phyloP scores from a whole-genome alignment of 1,139 yeast genomes.

The Pichia sp. region DNA sequence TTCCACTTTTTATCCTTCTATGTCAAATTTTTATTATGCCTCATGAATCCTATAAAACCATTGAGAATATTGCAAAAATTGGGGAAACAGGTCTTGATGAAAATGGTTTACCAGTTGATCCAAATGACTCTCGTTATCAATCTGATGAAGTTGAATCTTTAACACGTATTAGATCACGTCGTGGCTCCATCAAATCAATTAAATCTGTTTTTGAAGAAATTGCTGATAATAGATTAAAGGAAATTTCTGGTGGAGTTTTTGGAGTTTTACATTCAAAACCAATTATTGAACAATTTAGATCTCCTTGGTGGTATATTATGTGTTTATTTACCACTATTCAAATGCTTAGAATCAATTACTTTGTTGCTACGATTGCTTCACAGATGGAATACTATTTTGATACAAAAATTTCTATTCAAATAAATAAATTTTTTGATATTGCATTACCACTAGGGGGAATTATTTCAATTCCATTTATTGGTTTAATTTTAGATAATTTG shows the following conservation, averaged over 20 bases:
- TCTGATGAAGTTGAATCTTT: slow-evolving; percentile 28
- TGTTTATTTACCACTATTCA: slow-evolving; percentile 73
- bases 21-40: slow-evolving; percentile 83
- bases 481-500: slow-evolving; percentile 69
- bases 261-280: slow-evolving; percentile 73
- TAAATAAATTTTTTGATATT: slow-evolving; percentile 73
- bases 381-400: slow-evolving; percentile 68
- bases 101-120: slow-evolving; percentile 44
- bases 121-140: slow-evolving; percentile 33
- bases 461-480: slow-evolving; percentile 78
- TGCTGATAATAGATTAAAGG: slow-evolving; percentile 49
- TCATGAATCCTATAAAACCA: slow-evolving; percentile 60
- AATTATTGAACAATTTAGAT: slow-evolving; percentile 55
- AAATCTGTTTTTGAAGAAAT: slow-evolving; percentile 60
- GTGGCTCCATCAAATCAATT: slow-evolving; percentile 27
- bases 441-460: slow-evolving; percentile 87
- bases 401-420: slow-evolving; percentile 42
- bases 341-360: slow-evolving; percentile 85
- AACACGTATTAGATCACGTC: slow-evolving; percentile 18
- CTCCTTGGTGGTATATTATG: slow-evolving; percentile 78
- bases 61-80: slow-evolving; percentile 59
- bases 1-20: slow-evolving; percentile 65
- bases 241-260: slow-evolving; percentile 66
- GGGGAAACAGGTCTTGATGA: slow-evolving; percentile 69
- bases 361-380: slow-evolving; percentile 78